Conservation (phyloP, 164 flowering plant species). For the Tetracentron sinense region DNA sequence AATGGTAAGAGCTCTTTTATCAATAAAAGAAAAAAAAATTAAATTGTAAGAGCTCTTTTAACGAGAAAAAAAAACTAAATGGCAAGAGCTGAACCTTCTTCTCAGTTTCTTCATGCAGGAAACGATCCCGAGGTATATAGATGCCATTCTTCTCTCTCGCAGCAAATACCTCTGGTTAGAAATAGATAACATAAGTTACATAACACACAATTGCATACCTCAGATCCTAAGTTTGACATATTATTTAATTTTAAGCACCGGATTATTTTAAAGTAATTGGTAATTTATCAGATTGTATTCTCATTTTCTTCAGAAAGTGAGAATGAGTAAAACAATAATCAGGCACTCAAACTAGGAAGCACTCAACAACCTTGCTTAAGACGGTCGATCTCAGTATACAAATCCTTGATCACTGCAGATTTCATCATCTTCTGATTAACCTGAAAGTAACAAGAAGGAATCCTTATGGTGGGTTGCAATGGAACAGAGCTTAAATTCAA, state of each 20-base stretch:
- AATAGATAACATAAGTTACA: constrained; percentile 10
- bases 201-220: not conserved
- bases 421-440: constrained; percentile 99
- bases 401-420: constrained; percentile 92
- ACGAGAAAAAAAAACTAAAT: not conserved
- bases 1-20: too few relatives aligned
- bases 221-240: too few relatives aligned
- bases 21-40: too few relatives aligned
- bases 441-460: constrained; percentile 38
- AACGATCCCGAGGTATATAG: constrained; percentile 71
- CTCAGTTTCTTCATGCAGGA: constrained; percentile 71
- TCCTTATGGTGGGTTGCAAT: constrained; percentile 3
- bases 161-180: constrained; percentile 62
- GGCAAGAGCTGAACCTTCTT: constrained; percentile 45
- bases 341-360: constrained; percentile 8
- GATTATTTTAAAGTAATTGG: not conserved
- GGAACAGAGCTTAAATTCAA: not conserved
- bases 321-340: not conserved
- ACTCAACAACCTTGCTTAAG: constrained; percentile 80
- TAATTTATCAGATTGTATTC: too few relatives aligned
- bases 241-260: not conserved
- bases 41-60: too few relatives aligned
- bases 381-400: constrained; percentile 87
- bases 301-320: too few relatives aligned
- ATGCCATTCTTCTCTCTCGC: constrained; percentile 81